phyloP scores from a whole-genome alignment of 2,329 filamentous ascomycete species.

The Aspergillus bombycis region DNA sequence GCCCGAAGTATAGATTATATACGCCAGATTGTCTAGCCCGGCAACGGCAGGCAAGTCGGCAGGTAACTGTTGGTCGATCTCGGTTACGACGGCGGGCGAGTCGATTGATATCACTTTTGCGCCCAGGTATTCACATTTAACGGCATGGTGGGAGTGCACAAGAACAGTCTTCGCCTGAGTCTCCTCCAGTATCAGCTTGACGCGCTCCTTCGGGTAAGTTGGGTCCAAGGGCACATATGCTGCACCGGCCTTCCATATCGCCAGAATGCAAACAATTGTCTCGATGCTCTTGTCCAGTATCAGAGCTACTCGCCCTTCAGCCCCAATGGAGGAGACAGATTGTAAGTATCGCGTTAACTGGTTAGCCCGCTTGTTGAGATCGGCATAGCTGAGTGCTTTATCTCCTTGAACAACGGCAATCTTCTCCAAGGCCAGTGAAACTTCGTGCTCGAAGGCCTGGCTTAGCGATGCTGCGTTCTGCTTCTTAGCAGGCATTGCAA shows the following conservation, averaged over 20 bases:
- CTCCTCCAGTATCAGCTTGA: not conserved
- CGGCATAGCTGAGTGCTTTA: not conserved
- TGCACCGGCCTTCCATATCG: not conserved
- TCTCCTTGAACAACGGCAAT: not conserved
- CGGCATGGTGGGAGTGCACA: not conserved
- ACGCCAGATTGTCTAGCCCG: not conserved
- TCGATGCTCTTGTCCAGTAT: not conserved
- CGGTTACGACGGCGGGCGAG: not conserved
- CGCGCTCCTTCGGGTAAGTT: not conserved
- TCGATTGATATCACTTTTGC: not conserved
- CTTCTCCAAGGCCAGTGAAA: not conserved
- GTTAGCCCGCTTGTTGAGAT: not conserved
- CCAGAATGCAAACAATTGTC: not conserved
- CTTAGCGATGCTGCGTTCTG: not conserved
- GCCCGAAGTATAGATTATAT: not conserved
- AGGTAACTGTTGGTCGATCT: not conserved
- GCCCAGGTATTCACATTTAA: not conserved
- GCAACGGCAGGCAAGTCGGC: not conserved
- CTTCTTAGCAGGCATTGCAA: not conserved
- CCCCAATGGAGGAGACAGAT: not conserved
- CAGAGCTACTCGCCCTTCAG: not conserved
- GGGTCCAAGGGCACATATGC: not conserved
- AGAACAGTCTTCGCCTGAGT: not conserved
- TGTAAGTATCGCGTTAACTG: not conserved
- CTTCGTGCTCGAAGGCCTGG: not conserved